Evolutionary conservation across 495 filamentous ascomycete genomes (phyloP), one percentile per base, ranked within the genome.

Genomic region (Penicillium ochrochloron): DNA sequence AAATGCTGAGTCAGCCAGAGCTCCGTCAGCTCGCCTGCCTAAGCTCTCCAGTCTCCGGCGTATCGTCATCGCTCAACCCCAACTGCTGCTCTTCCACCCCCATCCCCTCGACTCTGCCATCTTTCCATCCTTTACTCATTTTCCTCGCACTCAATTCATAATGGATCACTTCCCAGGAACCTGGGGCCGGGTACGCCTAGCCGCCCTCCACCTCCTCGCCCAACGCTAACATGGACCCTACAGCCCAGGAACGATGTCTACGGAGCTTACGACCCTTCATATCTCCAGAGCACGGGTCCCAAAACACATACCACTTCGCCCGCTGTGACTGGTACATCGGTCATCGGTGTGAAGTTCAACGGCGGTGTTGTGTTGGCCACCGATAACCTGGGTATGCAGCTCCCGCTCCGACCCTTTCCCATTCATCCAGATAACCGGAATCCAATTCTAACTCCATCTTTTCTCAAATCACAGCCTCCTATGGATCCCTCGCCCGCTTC

Each of bases 111-210:
- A 19, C 19, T 10, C 34, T 11, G 23, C 31, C 10, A 15, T 55
- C n/a, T 53, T 33, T 54, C 39, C 2, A 21, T n/a, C 44, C n/a
- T 19, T 39, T 11, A n/a, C 12, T 17, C 10, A 15, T 0, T 34
- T 59, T 34, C 27, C 35, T 58, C 27, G 14, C 11, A 25, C 46
- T 52, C 27, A 46, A 58, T 61, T 60, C 70, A 78, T 62, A 61
- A 98, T 98, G 94, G 94, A 97, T 77, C 94, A 98, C 80, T 86
- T 92, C 75, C 94, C 94, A 63, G 91, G 96, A 88, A 89, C 89
- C 70, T 98, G 94, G 94, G 94, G 94, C 75, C 90, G 94, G 80
- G 95, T 97, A 92, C 74, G 88, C 79, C 68, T 29, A 66, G 42
- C 54, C 61, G 69, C 52, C 70, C 70, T 62, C 63, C 61, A 52